phyloP scores from a whole-genome alignment of 352 stramenopile genomes.

The Globisporangium rhizosaccharum region DNA sequence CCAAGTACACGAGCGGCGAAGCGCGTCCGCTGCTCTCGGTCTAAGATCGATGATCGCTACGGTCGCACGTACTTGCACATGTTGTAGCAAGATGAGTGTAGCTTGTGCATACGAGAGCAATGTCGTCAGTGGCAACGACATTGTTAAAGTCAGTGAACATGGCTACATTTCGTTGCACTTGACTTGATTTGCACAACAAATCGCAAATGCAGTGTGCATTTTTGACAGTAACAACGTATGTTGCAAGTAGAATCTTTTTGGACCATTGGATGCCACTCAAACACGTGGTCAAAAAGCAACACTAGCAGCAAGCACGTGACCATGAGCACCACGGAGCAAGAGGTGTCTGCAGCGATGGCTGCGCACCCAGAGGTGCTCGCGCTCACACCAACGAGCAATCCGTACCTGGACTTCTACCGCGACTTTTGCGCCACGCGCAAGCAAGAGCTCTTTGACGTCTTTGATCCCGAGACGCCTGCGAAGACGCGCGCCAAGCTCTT shows the following conservation, averaged over 20 bases:
- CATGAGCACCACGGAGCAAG: constrained; percentile 1
- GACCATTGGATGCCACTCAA: too few relatives aligned
- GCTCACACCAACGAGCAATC: constrained; percentile 64
- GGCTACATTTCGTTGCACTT: neutral
- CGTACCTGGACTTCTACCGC: constrained; percentile 78
- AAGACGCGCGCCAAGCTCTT: constrained; percentile 65
- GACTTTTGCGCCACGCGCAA: constrained; percentile 51
- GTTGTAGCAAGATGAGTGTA: neutral
- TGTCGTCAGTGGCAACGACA: too few relatives aligned
- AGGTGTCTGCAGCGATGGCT: constrained; percentile 2
- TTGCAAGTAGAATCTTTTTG: too few relatives aligned
- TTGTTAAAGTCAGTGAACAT: neutral
- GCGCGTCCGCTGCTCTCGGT: constrained; percentile 39
- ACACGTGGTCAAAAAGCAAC: neutral
- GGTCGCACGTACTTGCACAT: too few relatives aligned
- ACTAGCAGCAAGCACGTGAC: neutral
- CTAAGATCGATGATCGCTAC: neutral
- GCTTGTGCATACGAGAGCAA: too few relatives aligned
- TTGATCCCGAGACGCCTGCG: constrained; percentile 65
- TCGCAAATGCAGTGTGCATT: neutral
- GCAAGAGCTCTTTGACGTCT: constrained; percentile 63
- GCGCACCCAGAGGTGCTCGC: constrained; percentile 25
- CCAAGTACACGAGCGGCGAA: constrained; percentile 44
- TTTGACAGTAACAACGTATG: too few relatives aligned
- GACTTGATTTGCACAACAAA: too few relatives aligned